Evolutionary conservation across 805 yeast genomes (phyloP).

Genomic region (Dipodascopsis uninucleata): DNA sequence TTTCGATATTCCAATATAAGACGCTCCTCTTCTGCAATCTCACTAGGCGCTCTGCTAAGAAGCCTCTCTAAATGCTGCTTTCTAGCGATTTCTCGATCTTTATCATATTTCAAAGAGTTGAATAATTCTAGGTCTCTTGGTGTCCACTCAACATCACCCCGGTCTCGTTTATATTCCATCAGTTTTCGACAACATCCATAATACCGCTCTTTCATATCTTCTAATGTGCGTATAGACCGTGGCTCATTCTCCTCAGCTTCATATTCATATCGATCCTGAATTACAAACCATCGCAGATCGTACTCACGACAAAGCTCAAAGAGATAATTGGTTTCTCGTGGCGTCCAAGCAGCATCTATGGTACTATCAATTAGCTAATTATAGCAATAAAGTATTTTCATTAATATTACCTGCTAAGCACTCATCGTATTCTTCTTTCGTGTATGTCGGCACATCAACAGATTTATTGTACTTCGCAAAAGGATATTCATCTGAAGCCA

Average conservation of each 20-base stretch:
- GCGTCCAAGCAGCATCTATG: conserved; percentile 59
- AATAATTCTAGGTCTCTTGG: conserved; percentile 52
- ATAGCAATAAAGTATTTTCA: neutral
- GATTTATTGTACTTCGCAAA: conserved; percentile 73
- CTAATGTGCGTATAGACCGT: conserved; percentile 48
- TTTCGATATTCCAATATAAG: conserved; percentile 87
- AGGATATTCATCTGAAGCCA: conserved; percentile 53
- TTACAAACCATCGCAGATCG: conserved; percentile 69
- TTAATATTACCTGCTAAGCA: conserved; percentile 16
- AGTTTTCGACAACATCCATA: conserved; percentile 63
- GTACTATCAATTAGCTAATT: neutral
- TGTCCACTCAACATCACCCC: conserved; percentile 40
- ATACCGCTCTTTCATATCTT: conserved; percentile 80
- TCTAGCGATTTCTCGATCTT: conserved; percentile 69
- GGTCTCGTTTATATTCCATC: conserved; percentile 44
- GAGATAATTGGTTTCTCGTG: conserved; percentile 72
- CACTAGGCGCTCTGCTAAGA: conserved; percentile 85
- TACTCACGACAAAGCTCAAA: conserved; percentile 55
- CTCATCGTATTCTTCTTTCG: conserved; percentile 55
- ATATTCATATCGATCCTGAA: conserved; percentile 56
- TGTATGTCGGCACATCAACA: conserved; percentile 66
- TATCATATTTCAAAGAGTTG: conserved; percentile 64
- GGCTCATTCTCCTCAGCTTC: conserved; percentile 23
- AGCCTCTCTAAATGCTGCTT: conserved; percentile 75
- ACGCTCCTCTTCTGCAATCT: conserved; percentile 96